Conservation (phyloP, 176 grass and related monocot genomes). For the Tillandsia fasciculata region DNA sequence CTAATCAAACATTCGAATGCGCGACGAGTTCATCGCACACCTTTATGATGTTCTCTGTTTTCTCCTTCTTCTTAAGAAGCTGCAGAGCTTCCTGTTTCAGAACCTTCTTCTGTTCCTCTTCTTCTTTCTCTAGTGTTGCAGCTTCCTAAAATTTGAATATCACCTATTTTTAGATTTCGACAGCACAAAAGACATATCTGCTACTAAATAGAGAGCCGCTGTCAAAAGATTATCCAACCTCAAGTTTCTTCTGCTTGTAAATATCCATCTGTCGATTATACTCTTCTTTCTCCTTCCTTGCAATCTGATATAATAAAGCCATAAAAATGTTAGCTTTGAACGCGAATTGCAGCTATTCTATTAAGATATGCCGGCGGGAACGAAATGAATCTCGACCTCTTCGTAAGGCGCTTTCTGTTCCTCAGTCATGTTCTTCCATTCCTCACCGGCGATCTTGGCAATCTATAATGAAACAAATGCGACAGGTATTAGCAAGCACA, state of each 20-base stretch:
- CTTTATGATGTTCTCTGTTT: constrained; percentile 86
- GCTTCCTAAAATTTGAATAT: constrained; percentile 34
- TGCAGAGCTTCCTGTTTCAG: constrained; percentile 83
- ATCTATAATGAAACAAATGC: constrained; percentile 24
- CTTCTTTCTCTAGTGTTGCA: constrained; percentile 49
- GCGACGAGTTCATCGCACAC: constrained; percentile 13
- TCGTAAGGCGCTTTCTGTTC: constrained; percentile 59
- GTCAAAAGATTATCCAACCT: constrained; percentile 23
- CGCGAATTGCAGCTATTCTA: background rate
- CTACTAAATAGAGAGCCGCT: background rate
- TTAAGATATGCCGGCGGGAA: background rate
- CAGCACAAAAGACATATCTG: background rate
- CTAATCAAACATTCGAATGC: too few species aligned
- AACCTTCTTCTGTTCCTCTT: constrained; percentile 67
- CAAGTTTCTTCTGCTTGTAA: constrained; percentile 59
- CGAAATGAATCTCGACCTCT: constrained; percentile 1
- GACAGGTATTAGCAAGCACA: constrained; percentile 8
- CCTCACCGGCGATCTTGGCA: constrained; percentile 68
- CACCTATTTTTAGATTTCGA: background rate
- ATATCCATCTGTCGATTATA: constrained; percentile 59
- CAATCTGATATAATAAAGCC: constrained; percentile 18
- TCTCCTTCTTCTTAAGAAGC: constrained; percentile 87
- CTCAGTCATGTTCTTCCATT: constrained; percentile 74
- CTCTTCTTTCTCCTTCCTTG: constrained; percentile 56
- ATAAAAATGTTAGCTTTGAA: background rate